These are phyloP conservation scores for Parietaria judaica DNA, from an alignment of 306 rosid genomes.

Conservation along the genomic window DNA sequence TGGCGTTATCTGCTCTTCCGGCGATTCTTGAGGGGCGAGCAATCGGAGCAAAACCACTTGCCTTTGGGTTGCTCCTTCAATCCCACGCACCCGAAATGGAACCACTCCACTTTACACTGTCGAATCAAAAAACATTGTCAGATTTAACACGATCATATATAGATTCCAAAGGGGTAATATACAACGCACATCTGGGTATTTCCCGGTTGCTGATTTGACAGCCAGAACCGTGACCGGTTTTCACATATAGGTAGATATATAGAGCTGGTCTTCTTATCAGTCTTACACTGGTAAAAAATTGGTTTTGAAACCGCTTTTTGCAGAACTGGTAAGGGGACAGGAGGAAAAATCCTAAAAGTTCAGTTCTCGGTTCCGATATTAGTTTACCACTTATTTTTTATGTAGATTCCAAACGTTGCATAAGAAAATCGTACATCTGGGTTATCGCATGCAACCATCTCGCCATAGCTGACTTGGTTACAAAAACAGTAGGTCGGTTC, in stretches of 20 bases:
- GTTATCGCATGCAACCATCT: constrained; percentile 64
- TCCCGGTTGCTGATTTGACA: too few relatives aligned
- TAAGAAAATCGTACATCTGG: constrained; percentile 28
- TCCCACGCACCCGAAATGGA: constrained; percentile 58
- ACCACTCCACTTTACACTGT: constrained; percentile 61
- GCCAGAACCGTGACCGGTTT: too few relatives aligned
- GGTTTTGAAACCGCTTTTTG: too few relatives aligned
- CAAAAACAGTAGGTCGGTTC: constrained; percentile 58
- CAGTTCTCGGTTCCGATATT: too few relatives aligned
- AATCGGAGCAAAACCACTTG: constrained; percentile 48
- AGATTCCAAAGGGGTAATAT: too few relatives aligned
- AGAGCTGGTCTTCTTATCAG: too few relatives aligned
- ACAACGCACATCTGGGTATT: too few relatives aligned
- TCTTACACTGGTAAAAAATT: too few relatives aligned
- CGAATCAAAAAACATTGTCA: constrained; percentile 10
- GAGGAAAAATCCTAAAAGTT: too few relatives aligned
- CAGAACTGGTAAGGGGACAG: too few relatives aligned
- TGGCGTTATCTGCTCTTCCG: constrained; percentile 33
- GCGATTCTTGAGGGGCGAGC: constrained; percentile 26
- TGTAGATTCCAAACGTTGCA: background rate
- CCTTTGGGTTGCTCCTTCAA: constrained; percentile 53
- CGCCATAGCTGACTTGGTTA: constrained; percentile 53
- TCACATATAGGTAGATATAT: too few relatives aligned
- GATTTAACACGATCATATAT: constrained; percentile 2
- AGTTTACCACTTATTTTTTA: too few relatives aligned